Conservation (phyloP, 768 basidiomycete species). For the Sporobolomyces roseus region DNA sequence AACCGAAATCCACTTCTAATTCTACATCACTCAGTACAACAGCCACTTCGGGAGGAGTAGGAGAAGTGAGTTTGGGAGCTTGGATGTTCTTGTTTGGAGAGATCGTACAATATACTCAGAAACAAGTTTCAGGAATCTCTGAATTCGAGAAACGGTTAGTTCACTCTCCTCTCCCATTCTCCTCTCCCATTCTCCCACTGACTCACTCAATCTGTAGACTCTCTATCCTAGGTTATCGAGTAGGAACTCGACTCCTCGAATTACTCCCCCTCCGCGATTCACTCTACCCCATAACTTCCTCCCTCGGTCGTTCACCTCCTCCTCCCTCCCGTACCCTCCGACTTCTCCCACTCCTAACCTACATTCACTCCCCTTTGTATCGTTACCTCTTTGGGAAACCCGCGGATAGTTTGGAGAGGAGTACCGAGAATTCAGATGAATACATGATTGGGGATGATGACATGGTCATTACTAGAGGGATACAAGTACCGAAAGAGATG, state of each 20-base stretch:
- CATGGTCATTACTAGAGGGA: constrained; percentile 81
- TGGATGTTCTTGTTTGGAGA: constrained; percentile 91
- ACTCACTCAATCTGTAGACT: constrained; percentile 55
- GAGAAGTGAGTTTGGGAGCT: constrained; percentile 54
- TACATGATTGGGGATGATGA: constrained; percentile 99
- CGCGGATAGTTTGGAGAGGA: constrained; percentile 92
- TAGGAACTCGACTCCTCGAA: constrained; percentile 80
- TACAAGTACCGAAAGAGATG: constrained; percentile 92
- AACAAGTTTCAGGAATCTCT: constrained; percentile 86
- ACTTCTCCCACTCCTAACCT: constrained; percentile 85
- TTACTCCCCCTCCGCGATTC: constrained; percentile 74
- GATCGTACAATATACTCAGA: constrained; percentile 92
- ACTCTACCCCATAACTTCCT: constrained; percentile 51
- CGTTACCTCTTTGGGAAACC: constrained; percentile 86
- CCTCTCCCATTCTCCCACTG: not conserved
- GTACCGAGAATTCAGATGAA: constrained; percentile 93
- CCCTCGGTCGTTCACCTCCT: constrained; percentile 52
- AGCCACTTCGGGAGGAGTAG: constrained; percentile 1
- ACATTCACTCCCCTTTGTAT: constrained; percentile 93
- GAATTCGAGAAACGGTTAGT: constrained; percentile 86
- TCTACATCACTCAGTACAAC: too few species aligned
- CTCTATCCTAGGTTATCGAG: constrained; percentile 86
- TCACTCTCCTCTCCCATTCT: not conserved
- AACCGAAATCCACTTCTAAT: too few species aligned
- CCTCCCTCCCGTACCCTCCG: constrained; percentile 89